Evolutionary conservation across 2,329 filamentous ascomycete species (phyloP).

Genomic region (Alternaria ethzedia): DNA sequence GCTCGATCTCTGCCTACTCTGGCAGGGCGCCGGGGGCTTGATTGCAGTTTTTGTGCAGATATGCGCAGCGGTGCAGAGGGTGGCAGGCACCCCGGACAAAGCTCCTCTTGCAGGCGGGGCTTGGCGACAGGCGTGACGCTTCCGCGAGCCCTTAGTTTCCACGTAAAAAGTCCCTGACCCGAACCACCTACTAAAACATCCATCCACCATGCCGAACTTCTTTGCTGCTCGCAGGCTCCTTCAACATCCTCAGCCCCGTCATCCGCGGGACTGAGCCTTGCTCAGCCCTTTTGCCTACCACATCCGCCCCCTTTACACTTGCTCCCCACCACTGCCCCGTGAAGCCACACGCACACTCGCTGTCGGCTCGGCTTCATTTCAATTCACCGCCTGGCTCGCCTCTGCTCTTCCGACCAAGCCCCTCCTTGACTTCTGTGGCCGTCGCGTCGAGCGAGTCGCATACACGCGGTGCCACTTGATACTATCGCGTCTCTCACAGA

Average conservation of each 20-base stretch:
- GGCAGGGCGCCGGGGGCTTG: background rate
- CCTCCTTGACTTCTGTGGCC: conserved; percentile 7
- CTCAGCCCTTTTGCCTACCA: conserved; percentile 25
- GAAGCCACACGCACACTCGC: conserved; percentile 18
- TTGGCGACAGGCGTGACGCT: conserved; percentile 25
- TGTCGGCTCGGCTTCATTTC: conserved; percentile 35
- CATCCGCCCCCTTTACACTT: conserved; percentile 35
- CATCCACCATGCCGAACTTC: conserved; percentile 48
- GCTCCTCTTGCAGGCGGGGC: conserved; percentile 24
- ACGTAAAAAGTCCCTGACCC: conserved; percentile 41
- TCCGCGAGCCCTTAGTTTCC: conserved; percentile 27
- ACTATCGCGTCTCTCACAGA: conserved; percentile 5
- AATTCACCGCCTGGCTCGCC: conserved; percentile 31
- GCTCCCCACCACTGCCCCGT: conserved; percentile 14
- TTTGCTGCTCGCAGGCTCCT: conserved; percentile 51
- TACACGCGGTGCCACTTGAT: conserved; percentile 9
- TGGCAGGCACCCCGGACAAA: conserved; percentile 17
- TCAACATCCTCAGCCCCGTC: conserved; percentile 57
- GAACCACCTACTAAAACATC: conserved; percentile 44
- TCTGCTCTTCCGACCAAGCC: conserved; percentile 23
- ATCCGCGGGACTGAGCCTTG: conserved; percentile 57
- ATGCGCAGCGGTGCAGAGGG: conserved; percentile 1
- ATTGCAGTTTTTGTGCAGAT: conserved; percentile 6
- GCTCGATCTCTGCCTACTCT: background rate
- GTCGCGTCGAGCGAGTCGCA: conserved; percentile 22